Base-by-base conservation (phyloP, 2,329 filamentous ascomycete species). In the Fusarium odoratissimum region DNA sequence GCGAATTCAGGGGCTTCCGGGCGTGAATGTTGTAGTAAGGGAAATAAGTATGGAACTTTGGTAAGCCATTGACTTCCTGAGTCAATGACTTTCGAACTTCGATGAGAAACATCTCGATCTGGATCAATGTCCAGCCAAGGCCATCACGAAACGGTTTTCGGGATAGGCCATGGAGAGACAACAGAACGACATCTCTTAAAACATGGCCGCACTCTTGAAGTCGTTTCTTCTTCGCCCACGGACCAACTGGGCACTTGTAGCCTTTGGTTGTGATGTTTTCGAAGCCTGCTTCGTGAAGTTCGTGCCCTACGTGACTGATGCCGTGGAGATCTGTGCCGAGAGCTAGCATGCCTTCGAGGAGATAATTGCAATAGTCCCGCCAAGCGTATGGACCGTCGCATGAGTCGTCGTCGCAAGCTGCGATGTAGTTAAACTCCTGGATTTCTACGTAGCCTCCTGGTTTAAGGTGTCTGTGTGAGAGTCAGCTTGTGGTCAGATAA, bases 401-500 rank as follows among this genome's bases (percentile, higher is more conserved):
- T 2, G 83, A 82, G 46, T 75, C 54, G 78, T 88, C 86, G 75
- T 88, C 86, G 75, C 83, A 84, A 14, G 79, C 78, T 7, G 83
- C 78, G 17, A 71, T 71, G 72, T 83, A 82, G 44, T 83, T 78
- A 44, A 87, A 81, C 44, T 88, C 86, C 64, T 86, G 84, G 30
- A 87, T 73, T 71, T 88, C 86, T 31, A 88, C 79, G 61, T 84
- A 87, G 31, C 86, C 86, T 35, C 86, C 86, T 2, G 86, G 86
- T 66, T 87, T 87, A 13, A 87, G 78, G 71, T 88, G 85, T 59
- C 85, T 87, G 19, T 4, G 8, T 31, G 41, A 12, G n/a, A 23
- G 48, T 66, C 28, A 72, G 62, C 40, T 23, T 31, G 11, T 8
- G 10, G n/a, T 19, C 17, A 2, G 41, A 13, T n/a, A 13, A 23